Evolutionary conservation across 176 grass and related monocot species (phyloP), one percentile per base, ranked within the genome.

Genomic region (Musa schizocarpa): DNA sequence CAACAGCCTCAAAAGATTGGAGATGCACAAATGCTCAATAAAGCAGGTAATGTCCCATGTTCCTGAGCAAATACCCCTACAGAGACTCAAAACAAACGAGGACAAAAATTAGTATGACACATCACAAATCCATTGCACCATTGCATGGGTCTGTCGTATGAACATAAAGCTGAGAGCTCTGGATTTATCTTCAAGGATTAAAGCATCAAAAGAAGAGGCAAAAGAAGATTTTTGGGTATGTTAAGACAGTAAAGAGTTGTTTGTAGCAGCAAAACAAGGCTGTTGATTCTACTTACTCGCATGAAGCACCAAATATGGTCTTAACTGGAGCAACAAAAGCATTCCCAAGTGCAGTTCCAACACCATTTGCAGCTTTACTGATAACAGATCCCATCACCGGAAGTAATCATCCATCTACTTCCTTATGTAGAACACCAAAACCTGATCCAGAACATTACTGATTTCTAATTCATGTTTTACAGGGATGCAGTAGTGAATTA

Each of bases 31-130:
- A 79, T 96, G 72, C 77, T 91, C 81, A 22, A 96, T 26, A 77
- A 88, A 91, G 92, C 88, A 91, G 19, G 3, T 51, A 52, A 83
- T 67, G 56, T 96, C 88, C 86, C 86, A 91, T 14, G 74, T 81
- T 73, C 92, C 88, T 0, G 85, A 76, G 29, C 92, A 96, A 55
- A 91, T 75, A 16, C 54, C 71, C 24, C 88, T 89, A 50, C 6
- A 79, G 17, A 66, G 4, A 53, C 50, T 11, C 10, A 75, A 68
- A 19, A 54, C 14, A 69, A 43, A 69, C 0, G 43, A 34, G 24
- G 13, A 11, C 6, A 27, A 48, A 11, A n/a, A n/a, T n/a, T 21
- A n/a, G 17, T 7, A 13, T n/a, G 8, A 62, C 34, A 27, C 26
- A 27, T 27, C 26, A 27, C 26, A 27, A 27, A 27, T 27, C 26